Conservation (phyloP, 148 eudicot genomes). For the Fallopia convolvulus region DNA sequence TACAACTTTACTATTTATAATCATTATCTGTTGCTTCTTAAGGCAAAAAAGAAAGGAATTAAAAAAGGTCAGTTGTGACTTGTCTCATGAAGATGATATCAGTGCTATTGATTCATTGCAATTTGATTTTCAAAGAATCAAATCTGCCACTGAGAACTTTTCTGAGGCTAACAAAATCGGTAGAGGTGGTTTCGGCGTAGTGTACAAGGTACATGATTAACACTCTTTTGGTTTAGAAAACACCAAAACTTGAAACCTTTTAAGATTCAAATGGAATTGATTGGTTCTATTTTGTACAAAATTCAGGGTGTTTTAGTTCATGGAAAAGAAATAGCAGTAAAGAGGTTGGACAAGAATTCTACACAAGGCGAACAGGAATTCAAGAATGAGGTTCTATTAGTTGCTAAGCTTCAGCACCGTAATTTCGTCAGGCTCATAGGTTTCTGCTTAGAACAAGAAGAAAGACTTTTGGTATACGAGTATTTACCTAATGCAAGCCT, state of each 20-base stretch:
- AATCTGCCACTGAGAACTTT: slow-evolving; percentile 15
- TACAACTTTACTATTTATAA: background rate
- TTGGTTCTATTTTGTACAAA: background rate
- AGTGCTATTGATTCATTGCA: slow-evolving; percentile 11
- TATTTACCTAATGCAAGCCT: slow-evolving; percentile 37
- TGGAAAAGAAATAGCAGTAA: slow-evolving; percentile 44
- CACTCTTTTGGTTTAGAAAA: background rate
- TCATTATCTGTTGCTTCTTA: slow-evolving; percentile 12
- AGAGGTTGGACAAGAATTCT: slow-evolving; percentile 33
- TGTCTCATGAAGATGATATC: background rate
- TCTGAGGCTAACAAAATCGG: slow-evolving; percentile 19
- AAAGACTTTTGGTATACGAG: slow-evolving; percentile 43
- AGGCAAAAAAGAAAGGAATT: background rate
- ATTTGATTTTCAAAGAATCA: slow-evolving; percentile 7
- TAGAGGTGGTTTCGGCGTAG: slow-evolving; percentile 23
- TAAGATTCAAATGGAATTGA: background rate
- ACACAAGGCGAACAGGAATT: slow-evolving; percentile 39
- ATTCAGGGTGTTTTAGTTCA: slow-evolving; percentile 31
- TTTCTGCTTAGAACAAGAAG: slow-evolving; percentile 33
- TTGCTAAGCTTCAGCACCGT: slow-evolving; percentile 47
- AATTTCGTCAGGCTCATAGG: slow-evolving; percentile 41
- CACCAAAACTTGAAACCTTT: background rate
- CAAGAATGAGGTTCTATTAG: slow-evolving; percentile 34
- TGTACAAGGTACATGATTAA: slow-evolving; percentile 16
- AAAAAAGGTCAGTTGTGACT: slow-evolving; percentile 14